A percentile compares a stretch with the other conserved stretches of the same genome.
phyloP scores from a whole-genome alignment of 2,329 filamentous ascomycete species.

The Lachnellula cervina region DNA sequence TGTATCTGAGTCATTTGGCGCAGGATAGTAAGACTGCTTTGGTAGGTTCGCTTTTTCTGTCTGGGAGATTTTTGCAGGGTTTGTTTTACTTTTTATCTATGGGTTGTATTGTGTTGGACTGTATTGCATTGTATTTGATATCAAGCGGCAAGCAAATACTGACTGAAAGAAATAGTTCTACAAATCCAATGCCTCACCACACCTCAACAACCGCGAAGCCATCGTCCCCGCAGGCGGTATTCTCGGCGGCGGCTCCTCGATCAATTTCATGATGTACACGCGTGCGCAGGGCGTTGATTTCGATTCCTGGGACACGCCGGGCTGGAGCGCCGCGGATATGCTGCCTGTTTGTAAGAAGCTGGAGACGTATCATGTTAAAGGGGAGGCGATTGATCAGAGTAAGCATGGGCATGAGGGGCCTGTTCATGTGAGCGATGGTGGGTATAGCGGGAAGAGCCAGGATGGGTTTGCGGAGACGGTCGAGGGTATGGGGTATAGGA shows the following conservation, averaged over 20 bases:
- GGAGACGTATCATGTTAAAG: constrained; percentile 45
- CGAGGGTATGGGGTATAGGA: constrained; percentile 43
- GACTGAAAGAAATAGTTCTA: constrained; percentile 40
- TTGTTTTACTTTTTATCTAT: too few relatives aligned
- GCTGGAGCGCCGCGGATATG: constrained; percentile 49
- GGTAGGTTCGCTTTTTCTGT: constrained; percentile 9
- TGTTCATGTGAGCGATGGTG: constrained; percentile 49
- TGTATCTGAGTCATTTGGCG: constrained; percentile 44
- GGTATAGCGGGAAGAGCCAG: constrained; percentile 39
- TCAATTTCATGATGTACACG: constrained; percentile 55
- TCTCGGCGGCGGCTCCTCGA: constrained; percentile 57
- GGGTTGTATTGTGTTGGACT: too few relatives aligned
- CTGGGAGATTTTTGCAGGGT: too few relatives aligned
- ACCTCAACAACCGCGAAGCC: constrained; percentile 42
- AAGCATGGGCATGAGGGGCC: constrained; percentile 52
- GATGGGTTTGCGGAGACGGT: constrained; percentile 47
- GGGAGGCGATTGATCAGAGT: constrained; percentile 15
- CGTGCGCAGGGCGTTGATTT: constrained; percentile 43
- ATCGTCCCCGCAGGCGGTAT: constrained; percentile 41
- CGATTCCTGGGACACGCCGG: constrained; percentile 48
- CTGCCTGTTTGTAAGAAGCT: constrained; percentile 51
- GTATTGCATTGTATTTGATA: background rate
- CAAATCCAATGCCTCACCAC: constrained; percentile 40
- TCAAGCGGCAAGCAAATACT: background rate
- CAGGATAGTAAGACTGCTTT: constrained; percentile 44